A percentile compares a stretch with the other conserved stretches of the same genome.
These are phyloP conservation scores for Ustilago lituana DNA, from an alignment of 1,284 basidiomycete species.

Conservation along the genomic window DNA sequence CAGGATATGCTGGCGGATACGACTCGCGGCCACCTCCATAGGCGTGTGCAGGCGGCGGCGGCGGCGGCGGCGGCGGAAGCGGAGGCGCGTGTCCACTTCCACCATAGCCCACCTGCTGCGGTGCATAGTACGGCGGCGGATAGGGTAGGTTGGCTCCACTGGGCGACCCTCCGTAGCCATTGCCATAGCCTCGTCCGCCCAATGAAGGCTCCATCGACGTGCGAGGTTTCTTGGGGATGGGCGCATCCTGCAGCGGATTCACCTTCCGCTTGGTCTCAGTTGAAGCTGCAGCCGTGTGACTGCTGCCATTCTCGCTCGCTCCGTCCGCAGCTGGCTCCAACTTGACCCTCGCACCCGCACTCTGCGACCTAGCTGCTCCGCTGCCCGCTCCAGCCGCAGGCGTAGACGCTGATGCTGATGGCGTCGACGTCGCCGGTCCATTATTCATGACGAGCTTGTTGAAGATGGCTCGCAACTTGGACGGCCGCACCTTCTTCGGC, in stretches of 20 bases:
- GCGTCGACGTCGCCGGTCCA: slow-evolving; percentile 18
- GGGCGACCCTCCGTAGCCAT: slow-evolving; percentile 30
- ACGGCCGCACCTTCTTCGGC: slow-evolving; percentile 78
- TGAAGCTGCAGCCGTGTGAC: slow-evolving; percentile 7
- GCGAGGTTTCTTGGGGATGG: slow-evolving; percentile 53
- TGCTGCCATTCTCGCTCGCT: slow-evolving; percentile 22
- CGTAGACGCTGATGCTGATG: slow-evolving; percentile 10
- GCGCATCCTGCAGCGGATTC: slow-evolving; percentile 41
- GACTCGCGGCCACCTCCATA: slow-evolving; percentile 33
- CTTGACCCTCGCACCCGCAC: slow-evolving; percentile 15
- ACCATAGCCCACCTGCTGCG: slow-evolving; percentile 17
- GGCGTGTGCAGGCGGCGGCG: slow-evolving; percentile 16
- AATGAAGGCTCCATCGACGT: slow-evolving; percentile 40
- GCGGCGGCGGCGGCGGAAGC: slow-evolving; percentile 11
- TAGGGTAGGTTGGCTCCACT: slow-evolving; percentile 19
- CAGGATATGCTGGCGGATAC: slow-evolving; percentile 24
- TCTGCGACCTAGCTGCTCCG: slow-evolving; percentile 19
- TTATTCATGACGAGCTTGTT: slow-evolving; percentile 57
- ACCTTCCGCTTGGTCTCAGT: slow-evolving; percentile 43
- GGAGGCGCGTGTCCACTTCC: slow-evolving; percentile 15
- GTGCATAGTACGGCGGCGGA: slow-evolving; percentile 28
- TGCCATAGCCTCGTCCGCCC: slow-evolving; percentile 28
- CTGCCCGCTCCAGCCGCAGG: slow-evolving; percentile 1
- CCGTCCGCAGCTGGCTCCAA: slow-evolving; percentile 19
- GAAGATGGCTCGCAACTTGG: slow-evolving; percentile 59